Evolutionary conservation across 352 stramenopile species (phyloP), one percentile per base, ranked within the genome.

Genomic region (Achlya hypogyna): DNA sequence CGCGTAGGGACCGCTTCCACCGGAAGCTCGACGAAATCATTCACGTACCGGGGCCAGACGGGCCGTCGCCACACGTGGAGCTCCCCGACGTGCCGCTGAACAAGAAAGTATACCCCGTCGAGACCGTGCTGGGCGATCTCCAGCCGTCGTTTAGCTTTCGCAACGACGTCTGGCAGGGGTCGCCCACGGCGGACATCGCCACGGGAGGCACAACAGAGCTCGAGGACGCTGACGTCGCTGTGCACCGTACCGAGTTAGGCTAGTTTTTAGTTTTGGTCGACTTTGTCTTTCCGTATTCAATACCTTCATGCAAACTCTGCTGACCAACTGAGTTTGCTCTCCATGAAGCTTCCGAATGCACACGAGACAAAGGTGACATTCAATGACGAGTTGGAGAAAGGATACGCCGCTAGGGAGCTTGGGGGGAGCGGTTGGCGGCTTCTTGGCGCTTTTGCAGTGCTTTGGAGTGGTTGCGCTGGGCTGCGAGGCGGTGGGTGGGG

Each of bases 1-100:
- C 4, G 23, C 20, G 25, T 63, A 63, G 49, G 42, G 71, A 78
- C 45, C 75, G 82, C 1, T 91, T 91, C 67, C 82, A 91, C 47
- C 71, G 75, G 40, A 88, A 88, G 38, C 60, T 91, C 9, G 79
- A 86, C 22, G 82, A 91, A 64, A 88, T 91, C 32, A 84, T 91
- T 38, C 79, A 91, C 51, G 63, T 91, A 10, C 76, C 78, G 5
- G 65, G 82, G 51, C 79, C 49, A 3, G 73, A 71, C 10, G 29
- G 78, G 4, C 62, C 76, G 32, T 73, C 71, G 22, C 47, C 53
- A 10, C 49, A 14, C 20, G 31, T 47, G 5, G 47, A 38, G 4
- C 4, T n/a, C 6, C 28, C 23, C 23, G 49, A 63, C 38, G 53
- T 32, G n/a, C 18, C 28, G 1, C 3, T 3, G 0, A 49, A 59